Evolutionary conservation across 768 basidiomycete species (phyloP).

Genomic region (Vararia minispora): DNA sequence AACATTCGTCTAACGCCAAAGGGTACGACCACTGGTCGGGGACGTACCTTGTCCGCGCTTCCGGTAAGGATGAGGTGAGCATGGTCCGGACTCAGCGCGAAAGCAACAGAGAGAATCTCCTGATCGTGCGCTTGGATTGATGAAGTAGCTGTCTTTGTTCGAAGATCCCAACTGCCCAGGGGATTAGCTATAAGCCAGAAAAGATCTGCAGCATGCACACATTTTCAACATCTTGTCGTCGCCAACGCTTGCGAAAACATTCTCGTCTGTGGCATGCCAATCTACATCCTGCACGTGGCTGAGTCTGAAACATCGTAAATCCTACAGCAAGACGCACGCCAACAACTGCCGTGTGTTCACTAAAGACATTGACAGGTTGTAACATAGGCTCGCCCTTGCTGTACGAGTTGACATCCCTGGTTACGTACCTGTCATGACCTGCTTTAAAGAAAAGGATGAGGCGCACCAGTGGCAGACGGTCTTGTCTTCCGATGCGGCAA

Average conservation of each 20-base stretch:
- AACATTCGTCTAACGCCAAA: no score
- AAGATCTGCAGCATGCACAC: slow-evolving; percentile 34
- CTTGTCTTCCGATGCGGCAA: slow-evolving; percentile 92
- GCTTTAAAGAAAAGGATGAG: not conserved
- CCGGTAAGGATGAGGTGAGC: slow-evolving; percentile 81
- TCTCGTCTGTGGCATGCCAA: slow-evolving; percentile 79
- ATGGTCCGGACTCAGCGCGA: slow-evolving; percentile 73
- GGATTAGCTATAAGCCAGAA: slow-evolving; percentile 3
- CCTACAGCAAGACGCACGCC: slow-evolving; percentile 45
- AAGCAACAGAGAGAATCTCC: slow-evolving; percentile 86
- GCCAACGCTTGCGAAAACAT: slow-evolving; percentile 87
- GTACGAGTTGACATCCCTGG: slow-evolving; percentile 89
- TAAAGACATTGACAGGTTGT: slow-evolving; percentile 78
- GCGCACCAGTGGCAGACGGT: slow-evolving; percentile 89
- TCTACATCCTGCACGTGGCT: slow-evolving; percentile 69
- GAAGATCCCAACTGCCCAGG: slow-evolving; percentile 77
- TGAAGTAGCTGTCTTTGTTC: slow-evolving; percentile 57
- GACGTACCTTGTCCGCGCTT: slow-evolving; percentile 79
- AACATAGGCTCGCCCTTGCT: slow-evolving; percentile 64
- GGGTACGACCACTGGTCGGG: no score
- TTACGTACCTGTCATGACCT: slow-evolving; percentile 1
- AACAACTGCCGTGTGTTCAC: slow-evolving; percentile 85
- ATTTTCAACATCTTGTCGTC: slow-evolving; percentile 93
- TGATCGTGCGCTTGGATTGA: slow-evolving; percentile 78
- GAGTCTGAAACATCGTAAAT: not conserved